Base-by-base conservation (phyloP, 176 grass and related monocot species). In the Aechmea fasciata region DNA sequence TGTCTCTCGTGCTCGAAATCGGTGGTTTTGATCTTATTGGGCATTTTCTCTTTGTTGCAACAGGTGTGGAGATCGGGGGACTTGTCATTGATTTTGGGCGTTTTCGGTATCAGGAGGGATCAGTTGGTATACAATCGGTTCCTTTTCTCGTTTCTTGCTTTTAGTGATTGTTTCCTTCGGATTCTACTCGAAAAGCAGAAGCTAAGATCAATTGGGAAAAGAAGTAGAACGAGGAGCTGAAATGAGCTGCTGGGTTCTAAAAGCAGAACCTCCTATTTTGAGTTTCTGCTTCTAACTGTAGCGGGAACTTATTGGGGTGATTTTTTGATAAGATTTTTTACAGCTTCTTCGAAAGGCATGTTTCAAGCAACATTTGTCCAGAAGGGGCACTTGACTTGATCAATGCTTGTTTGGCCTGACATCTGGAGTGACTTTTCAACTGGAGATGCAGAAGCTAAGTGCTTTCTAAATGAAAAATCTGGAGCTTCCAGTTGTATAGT, bases 41-140 rank as follows among this genome's bases (percentile, higher is more conserved):
- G 2, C 48, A 80, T 3, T 61, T 18, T 18, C 1, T 18, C 15
- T 61, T 61, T 54, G 6, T 75, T 85, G 33, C 50, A 41, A 54
- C 67, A 85, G 82, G 49, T 67, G 0, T 28, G 61, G 17, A 63
- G 61, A 50, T 74, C 75, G 53, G 47, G 71, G 9, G 61, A 86
- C 51, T 65, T 75, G 24, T 51, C 83, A n/a, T 63, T 73, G 63
- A 74, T 78, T 64, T 65, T 92, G 52, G 52, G 67, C 20, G 68
- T 92, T 48, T 85, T 96, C 13, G 88, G 93, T 64, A 11, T 96
- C 69, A 75, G 86, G 71, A 87, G 50, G 0, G 83, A 92, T 68
- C 81, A 87, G 59, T 66, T 87, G 81, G 93, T 91, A 77, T 73
- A 63, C 50, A 33, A 51, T 12, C 20, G 70, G 6, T 52, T 19